Evolutionary conservation across 306 rosid species (phyloP).

Genomic region (Quillaja saponaria): DNA sequence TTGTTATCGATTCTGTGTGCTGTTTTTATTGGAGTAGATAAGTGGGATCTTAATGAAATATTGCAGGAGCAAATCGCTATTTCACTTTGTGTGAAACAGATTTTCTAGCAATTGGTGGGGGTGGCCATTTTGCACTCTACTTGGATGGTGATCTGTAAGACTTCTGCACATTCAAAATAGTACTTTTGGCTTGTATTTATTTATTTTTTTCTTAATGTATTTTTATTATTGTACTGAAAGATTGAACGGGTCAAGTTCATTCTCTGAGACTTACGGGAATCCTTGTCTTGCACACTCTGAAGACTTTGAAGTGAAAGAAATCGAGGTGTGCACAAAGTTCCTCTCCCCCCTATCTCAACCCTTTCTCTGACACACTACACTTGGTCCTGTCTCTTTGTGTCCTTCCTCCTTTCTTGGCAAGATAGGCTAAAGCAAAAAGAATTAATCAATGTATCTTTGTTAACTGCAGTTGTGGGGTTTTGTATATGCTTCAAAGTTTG

Average conservation of each 20-base stretch:
- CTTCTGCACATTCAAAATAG: conserved; percentile 11
- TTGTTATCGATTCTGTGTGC: conserved; percentile 20
- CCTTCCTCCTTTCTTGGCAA: neutral
- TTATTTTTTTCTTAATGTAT: too few relatives aligned
- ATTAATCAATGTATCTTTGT: conserved; percentile 9
- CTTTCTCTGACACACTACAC: neutral
- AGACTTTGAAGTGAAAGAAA: conserved; percentile 88
- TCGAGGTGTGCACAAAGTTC: conserved; percentile 58
- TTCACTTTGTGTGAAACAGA: conserved; percentile 77
- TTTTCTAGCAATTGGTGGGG: conserved; percentile 85
- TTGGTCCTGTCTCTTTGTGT: neutral
- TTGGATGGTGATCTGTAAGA: conserved; percentile 90
- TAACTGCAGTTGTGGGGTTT: conserved; percentile 87
- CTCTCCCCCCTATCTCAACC: neutral
- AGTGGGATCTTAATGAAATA: conserved; percentile 8
- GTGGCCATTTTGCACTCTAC: conserved; percentile 84
- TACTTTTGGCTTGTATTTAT: too few relatives aligned
- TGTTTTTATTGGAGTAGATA: conserved; percentile 19
- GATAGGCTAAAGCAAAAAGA: conserved; percentile 3
- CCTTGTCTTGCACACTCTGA: conserved; percentile 86
- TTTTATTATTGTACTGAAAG: too few relatives aligned
- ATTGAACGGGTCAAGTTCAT: conserved; percentile 71
- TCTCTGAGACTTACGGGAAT: conserved; percentile 84
- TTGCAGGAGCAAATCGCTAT: conserved; percentile 81
- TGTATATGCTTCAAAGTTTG: conserved; percentile 72